Conservation (phyloP, 257 asterid genomes). For the Solanum ahanhuiri region DNA sequence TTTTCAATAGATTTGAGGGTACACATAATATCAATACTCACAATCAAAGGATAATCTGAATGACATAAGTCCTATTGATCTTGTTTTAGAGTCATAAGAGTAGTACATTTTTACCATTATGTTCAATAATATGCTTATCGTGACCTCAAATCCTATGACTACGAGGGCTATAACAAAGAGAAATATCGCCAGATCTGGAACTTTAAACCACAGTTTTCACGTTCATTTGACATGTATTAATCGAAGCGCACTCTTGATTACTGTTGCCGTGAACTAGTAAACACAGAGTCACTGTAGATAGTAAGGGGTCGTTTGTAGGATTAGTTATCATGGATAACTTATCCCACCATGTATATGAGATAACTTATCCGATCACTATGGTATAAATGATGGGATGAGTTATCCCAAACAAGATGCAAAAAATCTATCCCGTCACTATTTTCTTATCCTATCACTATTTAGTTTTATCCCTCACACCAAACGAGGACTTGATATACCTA, state of each 20-base stretch:
- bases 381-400: no score
- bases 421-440: no score
- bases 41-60: not conserved
- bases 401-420: no score
- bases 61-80: not conserved
- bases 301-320: no score
- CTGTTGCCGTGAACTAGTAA: not conserved
- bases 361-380: no score
- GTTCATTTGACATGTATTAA: not conserved
- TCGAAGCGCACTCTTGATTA: not conserved
- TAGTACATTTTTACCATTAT: not conserved
- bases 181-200: not conserved
- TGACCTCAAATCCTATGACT: not conserved
- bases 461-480: no score
- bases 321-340: no score
- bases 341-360: no score
- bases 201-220: not conserved
- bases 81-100: not conserved
- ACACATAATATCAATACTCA: not conserved
- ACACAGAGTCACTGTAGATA: not conserved
- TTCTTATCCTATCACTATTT: no score
- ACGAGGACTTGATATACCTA: no score
- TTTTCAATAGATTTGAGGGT: not conserved
- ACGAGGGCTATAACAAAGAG: not conserved
- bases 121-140: not conserved